Evolutionary conservation across 805 yeast species (phyloP), one percentile per base, ranked within the genome.

Genomic region (Lipomyces sp.): DNA sequence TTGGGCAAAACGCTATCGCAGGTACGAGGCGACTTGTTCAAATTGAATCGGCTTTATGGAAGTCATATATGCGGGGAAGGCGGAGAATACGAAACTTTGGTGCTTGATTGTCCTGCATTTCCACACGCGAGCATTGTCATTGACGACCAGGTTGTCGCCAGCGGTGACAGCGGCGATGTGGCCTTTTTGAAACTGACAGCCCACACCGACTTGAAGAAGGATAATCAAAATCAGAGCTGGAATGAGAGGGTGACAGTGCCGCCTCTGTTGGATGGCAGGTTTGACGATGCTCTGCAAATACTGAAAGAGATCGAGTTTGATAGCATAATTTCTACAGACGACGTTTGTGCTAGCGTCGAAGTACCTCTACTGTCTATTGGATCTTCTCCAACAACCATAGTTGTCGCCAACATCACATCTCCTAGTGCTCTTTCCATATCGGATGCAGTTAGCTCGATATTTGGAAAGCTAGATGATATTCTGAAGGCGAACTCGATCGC

Each of bases 61-160:
- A 86, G 90, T 13, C 96, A 91, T 66, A 81, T 93, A 0, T 93
- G 98, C 70, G 99, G 99, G 13, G 99, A 93, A 72, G 99, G 99
- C 31, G 99, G 99, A 1, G 99, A 93, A 67, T 93, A 88, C 67
- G 99, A 93, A 66, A 84, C 96, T 0, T 71, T 91, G 59, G 98
- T 91, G 2, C 72, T 93, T 26, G 96, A 93, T 67, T 87, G 95
- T 1, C 95, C 96, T 0, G 83, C 87, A 53, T 93, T 91, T 70
- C 70, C 69, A 29, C 71, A 77, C 40, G 45, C 37, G 14, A 63
- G 71, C 26, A 65, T 76, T 1, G 68, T 78, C 1, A 65, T 73
- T 18, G 81, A 76, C 54, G 69, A 82, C 0, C 54, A 71, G 8
- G 43, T 45, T 37, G 31, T 39, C 8, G 53, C 45, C 18, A 41